A percentile compares a stretch with the other conserved stretches of the same genome.
phyloP scores from a whole-genome alignment of 345 rosid species.

The Carallia brachiata region DNA sequence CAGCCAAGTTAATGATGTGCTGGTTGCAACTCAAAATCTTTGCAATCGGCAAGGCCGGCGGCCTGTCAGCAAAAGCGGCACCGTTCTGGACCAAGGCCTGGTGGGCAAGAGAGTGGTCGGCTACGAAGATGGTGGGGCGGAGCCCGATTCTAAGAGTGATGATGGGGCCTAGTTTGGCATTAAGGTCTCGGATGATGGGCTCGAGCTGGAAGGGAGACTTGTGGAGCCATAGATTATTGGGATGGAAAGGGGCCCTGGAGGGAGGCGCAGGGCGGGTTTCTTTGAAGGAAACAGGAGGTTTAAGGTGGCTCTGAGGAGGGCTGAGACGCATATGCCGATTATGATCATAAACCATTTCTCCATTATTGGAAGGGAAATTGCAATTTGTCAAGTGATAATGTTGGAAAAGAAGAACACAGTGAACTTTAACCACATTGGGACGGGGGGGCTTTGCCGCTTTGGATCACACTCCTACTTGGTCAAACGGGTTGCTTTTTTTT shows the following conservation, averaged over 20 bases:
- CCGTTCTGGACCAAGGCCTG: slow-evolving; percentile 21
- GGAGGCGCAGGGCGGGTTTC: background rate
- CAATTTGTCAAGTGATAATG: too few species aligned
- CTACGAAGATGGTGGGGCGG: slow-evolving; percentile 15
- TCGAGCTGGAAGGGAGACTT: background rate
- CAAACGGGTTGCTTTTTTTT: too few species aligned
- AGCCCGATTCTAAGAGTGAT: slow-evolving; percentile 16
- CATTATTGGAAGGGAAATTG: background rate
- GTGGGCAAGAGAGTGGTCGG: slow-evolving; percentile 22
- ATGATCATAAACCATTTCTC: slow-evolving; percentile 4
- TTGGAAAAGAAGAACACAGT: too few species aligned
- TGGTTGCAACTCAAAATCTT: background rate
- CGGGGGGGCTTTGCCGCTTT: too few species aligned
- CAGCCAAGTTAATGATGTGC: background rate
- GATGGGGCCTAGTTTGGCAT: slow-evolving; percentile 8
- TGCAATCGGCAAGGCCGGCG: background rate
- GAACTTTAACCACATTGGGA: too few species aligned
- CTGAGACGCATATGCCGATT: background rate
- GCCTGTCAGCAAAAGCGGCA: slow-evolving; percentile 14
- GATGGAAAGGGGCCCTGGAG: slow-evolving; percentile 15
- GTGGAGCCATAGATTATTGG: slow-evolving; percentile 11
- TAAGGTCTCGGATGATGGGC: slow-evolving; percentile 3
- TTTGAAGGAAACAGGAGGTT: background rate
- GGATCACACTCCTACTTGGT: too few species aligned
- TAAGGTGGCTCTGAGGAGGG: background rate